A percentile compares a stretch with the other conserved stretches of the same genome.
phyloP scores from a whole-genome alignment of 768 basidiomycete species.

The Lanmaoa rubissima region DNA sequence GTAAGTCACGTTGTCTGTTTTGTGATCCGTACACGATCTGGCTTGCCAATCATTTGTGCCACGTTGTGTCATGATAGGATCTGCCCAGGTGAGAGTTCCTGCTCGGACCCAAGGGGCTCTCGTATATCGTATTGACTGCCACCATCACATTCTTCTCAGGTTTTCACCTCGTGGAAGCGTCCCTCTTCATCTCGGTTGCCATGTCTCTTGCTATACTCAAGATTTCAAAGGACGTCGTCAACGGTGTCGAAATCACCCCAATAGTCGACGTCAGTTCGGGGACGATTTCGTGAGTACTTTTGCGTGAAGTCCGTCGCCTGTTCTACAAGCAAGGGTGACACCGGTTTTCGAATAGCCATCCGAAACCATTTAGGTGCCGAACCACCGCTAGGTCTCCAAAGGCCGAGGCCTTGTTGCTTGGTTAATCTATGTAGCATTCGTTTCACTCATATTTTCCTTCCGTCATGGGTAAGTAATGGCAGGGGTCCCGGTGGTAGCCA shows the following conservation, averaged over 20 bases:
- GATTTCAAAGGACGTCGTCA: conserved; percentile 39
- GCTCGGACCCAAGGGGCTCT: neutral
- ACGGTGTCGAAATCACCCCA: conserved; percentile 43
- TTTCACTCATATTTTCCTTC: no score
- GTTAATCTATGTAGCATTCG: neutral
- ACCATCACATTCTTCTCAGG: neutral
- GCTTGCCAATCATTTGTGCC: neutral
- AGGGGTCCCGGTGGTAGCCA: neutral
- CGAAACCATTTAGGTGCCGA: conserved; percentile 54
- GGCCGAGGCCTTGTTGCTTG: conserved; percentile 22
- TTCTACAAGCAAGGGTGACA: neutral
- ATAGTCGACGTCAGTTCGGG: conserved; percentile 43
- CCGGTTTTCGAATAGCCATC: conserved; percentile 35
- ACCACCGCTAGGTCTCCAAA: conserved; percentile 52
- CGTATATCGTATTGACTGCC: neutral
- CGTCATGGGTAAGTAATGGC: no score
- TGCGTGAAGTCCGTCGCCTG: no score
- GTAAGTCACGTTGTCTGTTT: neutral
- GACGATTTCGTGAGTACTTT: conserved; percentile 39
- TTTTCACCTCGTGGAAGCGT: no score
- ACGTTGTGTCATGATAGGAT: neutral
- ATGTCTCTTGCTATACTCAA: conserved; percentile 45
- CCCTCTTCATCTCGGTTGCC: conserved; percentile 27
- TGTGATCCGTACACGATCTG: no score
- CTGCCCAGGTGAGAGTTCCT: conserved; percentile 16